Conservation (phyloP, 148 eudicot species). For the Cornus suecica region DNA sequence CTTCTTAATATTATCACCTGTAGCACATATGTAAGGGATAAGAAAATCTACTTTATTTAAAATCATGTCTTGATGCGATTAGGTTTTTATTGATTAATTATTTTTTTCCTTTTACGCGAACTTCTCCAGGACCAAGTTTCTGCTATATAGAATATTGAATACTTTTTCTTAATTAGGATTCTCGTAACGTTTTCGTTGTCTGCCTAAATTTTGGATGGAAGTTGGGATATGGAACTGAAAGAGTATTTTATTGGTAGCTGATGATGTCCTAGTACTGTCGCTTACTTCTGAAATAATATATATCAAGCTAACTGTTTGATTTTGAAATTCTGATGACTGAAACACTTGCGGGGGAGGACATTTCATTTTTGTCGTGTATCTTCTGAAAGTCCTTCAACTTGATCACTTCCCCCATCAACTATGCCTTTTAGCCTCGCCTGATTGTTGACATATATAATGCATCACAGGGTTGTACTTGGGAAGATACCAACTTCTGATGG, state of each 20-base stretch:
- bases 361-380: conserved; percentile 1
- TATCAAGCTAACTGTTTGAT: background rate
- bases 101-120: too few relatives aligned
- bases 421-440: conserved; percentile 37
- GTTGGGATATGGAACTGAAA: background rate
- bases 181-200: background rate
- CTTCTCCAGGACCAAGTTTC: background rate
- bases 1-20: too few relatives aligned
- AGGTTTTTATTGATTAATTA: too few relatives aligned
- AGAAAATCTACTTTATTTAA: background rate
- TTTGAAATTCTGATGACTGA: background rate
- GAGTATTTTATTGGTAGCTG: background rate
- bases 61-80: background rate
- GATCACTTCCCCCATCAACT: conserved; percentile 20
- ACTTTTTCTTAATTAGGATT: too few relatives aligned
- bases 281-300: background rate
- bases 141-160: background rate
- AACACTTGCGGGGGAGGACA: background rate
- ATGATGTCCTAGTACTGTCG: background rate
- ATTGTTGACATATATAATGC: conserved; percentile 64
- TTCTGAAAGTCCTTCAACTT: conserved; percentile 7
- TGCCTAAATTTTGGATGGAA: background rate
- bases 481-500: conserved; percentile 89
- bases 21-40: background rate
- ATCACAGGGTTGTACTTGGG: conserved; percentile 98